Conservation (phyloP, 164 flowering plant species). For the Magnolia kwangsiensis region DNA sequence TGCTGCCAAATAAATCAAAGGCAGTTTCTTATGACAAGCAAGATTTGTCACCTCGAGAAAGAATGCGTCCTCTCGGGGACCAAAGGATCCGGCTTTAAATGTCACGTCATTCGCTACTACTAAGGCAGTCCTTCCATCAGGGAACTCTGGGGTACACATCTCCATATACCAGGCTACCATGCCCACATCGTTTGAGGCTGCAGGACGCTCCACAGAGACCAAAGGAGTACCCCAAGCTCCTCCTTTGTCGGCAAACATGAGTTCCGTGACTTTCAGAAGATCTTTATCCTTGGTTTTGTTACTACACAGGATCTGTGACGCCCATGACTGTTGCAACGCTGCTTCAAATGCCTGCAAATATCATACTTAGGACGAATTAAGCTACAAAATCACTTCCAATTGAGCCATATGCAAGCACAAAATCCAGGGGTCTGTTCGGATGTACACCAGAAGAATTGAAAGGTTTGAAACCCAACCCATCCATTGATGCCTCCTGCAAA, state of each 20-base stretch:
- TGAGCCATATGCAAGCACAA: background rate
- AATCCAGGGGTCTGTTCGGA: background rate
- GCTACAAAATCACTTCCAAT: background rate
- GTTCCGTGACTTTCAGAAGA: conserved; percentile 67
- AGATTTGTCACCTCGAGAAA: conserved; percentile 87
- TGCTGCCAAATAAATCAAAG: conserved; percentile 93
- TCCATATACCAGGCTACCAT: conserved; percentile 98
- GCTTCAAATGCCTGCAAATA: conserved; percentile 83
- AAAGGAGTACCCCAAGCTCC: conserved; percentile 86
- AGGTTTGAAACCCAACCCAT: background rate
- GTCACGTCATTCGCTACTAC: conserved; percentile 94
- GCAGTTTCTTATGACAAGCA: conserved; percentile 82
- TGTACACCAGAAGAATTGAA: background rate
- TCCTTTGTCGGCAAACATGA: conserved; percentile 58
- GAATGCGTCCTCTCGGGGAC: conserved; percentile 96
- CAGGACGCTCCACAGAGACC: conserved; percentile 56
- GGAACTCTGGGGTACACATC: conserved; percentile 94
- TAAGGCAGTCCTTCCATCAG: conserved; percentile 71
- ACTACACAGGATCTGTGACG: conserved; percentile 31
- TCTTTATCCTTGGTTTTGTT: conserved; percentile 44
- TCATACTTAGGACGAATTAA: background rate
- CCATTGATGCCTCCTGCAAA: no score
- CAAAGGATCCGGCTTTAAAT: conserved; percentile 95
- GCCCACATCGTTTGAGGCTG: conserved; percentile 88
- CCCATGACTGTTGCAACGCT: conserved; percentile 73